phyloP scores from a whole-genome alignment of 768 basidiomycete genomes.

The Cubamyces sp. region DNA sequence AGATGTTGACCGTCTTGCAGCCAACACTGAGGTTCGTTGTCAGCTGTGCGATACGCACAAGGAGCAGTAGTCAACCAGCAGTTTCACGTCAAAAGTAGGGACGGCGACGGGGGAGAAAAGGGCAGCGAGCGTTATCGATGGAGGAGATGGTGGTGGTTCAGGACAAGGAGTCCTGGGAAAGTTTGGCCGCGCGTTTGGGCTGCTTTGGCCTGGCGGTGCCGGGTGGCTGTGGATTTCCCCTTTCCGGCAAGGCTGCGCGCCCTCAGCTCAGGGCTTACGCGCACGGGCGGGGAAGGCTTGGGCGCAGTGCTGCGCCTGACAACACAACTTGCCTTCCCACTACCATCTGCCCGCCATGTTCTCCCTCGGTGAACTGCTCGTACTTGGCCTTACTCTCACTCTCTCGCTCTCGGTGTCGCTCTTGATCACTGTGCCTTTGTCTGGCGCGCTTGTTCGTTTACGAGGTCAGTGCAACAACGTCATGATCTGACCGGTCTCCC shows the following conservation, averaged over 20 bases:
- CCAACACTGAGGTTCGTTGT: neutral
- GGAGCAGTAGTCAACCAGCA: too few relatives aligned
- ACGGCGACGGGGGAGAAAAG: neutral
- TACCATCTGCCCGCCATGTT: conserved; percentile 26
- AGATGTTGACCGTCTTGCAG: neutral
- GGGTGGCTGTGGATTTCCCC: conserved; percentile 22
- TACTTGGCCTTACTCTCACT: conserved; percentile 48
- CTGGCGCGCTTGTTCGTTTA: conserved; percentile 71
- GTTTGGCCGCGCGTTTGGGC: conserved; percentile 21
- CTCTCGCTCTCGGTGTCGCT: conserved; percentile 63
- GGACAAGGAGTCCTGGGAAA: conserved; percentile 32
- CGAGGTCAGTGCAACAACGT: conserved; percentile 47
- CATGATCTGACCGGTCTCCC: neutral
- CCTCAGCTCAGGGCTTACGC: neutral
- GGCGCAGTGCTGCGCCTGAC: neutral
- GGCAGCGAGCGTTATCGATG: conserved; percentile 16
- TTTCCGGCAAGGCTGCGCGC: conserved; percentile 7
- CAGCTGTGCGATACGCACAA: too few relatives aligned
- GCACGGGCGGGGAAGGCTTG: conserved; percentile 10
- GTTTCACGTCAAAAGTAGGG: neutral
- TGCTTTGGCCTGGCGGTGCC: conserved; percentile 25
- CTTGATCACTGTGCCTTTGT: conserved; percentile 51
- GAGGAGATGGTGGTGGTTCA: conserved; percentile 35
- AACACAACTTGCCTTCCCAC: conserved; percentile 17
- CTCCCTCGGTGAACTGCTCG: conserved; percentile 33